Percentiles rank a stretch among this genome's conserved stretches.
These are phyloP conservation scores for Cinnamomum micranthum DNA, from an alignment of 164 flowering plant genomes.

Conservation along the genomic window DNA sequence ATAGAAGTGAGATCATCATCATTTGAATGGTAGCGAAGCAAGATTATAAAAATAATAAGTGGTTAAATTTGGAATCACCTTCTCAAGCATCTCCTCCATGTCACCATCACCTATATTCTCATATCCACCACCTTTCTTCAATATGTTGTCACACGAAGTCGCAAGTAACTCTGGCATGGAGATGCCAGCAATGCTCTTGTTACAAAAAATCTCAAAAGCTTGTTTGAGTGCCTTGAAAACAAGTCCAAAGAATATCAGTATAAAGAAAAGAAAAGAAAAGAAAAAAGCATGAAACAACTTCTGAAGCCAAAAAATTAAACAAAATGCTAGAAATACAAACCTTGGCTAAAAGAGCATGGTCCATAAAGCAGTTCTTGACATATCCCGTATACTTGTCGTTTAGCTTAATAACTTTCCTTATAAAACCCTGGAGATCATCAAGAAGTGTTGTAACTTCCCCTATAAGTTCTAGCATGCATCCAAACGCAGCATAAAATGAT, in stretches of 20 bases:
- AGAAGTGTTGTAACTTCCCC: too few species aligned
- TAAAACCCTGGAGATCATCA: constrained; percentile 47
- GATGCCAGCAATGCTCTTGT: constrained; percentile 75
- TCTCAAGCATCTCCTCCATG: not conserved
- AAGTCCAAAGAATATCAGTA: not conserved
- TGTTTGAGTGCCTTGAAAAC: constrained; percentile 60
- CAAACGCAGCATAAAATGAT: too few species aligned
- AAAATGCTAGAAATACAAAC: constrained; percentile 20
- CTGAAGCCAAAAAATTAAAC: constrained; percentile 3
- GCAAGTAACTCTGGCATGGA: constrained; percentile 14
- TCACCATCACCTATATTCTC: not conserved
- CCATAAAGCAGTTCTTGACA: constrained; percentile 58
- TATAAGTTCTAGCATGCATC: too few species aligned
- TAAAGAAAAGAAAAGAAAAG: not conserved
- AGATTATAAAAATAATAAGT: not conserved
- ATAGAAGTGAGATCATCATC: not conserved
- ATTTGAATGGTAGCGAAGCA: not conserved
- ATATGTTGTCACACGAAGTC: not conserved
- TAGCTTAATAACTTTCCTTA: constrained; percentile 66
- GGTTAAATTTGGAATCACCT: not conserved
- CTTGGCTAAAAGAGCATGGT: constrained; percentile 78
- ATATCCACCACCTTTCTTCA: not conserved
- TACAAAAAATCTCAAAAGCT: constrained; percentile 76
- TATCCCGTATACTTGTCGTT: constrained; percentile 72
- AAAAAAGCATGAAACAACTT: not conserved